Conservation (phyloP, 1,284 basidiomycete species). For the Amanita bisporigera region DNA sequence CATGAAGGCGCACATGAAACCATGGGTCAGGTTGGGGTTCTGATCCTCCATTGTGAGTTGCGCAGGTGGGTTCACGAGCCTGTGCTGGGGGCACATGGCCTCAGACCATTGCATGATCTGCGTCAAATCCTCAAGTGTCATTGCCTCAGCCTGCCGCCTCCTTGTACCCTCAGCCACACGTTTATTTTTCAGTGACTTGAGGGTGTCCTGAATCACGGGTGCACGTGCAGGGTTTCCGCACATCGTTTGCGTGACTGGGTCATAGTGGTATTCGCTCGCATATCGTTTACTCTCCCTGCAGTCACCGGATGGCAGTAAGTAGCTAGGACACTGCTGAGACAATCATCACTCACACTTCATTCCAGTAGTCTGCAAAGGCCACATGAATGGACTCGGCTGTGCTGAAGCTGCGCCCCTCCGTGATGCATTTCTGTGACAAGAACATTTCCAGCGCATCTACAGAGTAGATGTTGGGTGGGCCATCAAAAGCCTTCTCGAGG, state of each 20-base stretch:
- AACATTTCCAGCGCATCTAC: constrained; percentile 24
- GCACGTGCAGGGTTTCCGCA: neutral
- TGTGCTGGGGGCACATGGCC: neutral
- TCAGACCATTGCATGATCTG: neutral
- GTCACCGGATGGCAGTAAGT: neutral
- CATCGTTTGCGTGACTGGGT: neutral
- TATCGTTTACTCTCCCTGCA: neutral
- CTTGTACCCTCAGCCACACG: neutral
- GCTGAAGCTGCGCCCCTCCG: constrained; percentile 11
- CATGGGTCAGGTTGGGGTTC: neutral
- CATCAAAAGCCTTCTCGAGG: neutral
- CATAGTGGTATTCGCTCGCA: neutral
- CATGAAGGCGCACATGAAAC: constrained; percentile 1
- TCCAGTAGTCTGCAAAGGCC: constrained; percentile 29
- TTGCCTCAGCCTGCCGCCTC: neutral
- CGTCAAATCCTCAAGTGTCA: neutral
- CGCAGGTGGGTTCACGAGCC: neutral
- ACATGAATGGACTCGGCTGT: constrained; percentile 27
- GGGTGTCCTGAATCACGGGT: neutral
- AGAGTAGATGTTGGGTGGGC: constrained; percentile 23
- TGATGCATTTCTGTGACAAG: constrained; percentile 27
- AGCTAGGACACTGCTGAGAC: neutral
- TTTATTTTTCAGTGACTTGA: neutral
- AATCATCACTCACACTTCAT: neutral
- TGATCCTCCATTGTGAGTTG: neutral